Evolutionary conservation across 768 basidiomycete species (phyloP), one percentile per base, ranked within the genome.

Genomic region (Galerina marginata): DNA sequence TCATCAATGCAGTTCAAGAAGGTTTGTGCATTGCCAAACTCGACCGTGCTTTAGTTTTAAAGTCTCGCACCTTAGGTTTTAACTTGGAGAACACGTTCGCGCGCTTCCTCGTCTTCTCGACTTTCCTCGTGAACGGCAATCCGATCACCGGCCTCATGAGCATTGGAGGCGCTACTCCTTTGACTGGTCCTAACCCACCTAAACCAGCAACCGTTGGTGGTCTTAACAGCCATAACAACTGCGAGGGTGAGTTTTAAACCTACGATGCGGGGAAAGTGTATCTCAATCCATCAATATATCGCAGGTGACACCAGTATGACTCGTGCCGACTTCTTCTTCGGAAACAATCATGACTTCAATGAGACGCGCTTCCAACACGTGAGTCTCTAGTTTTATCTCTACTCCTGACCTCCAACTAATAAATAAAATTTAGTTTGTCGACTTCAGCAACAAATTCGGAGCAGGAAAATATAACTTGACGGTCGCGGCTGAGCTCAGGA

Each of bases 271-370:
- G 23, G 20, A 26, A 26, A 11, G 12, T 29, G 20, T n/a, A 29
- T 9, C 12, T 29, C 23, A 26, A 29, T 26, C 20, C 10, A 23
- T 23, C 46, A 26, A 47, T 4, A 11, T 10, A 10, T 9, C 29
- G 9, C 15, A 52, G 50, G 50, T n/a, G 50, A 52, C 25, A 52
- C 50, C 3, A 52, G 50, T 23, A 52, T 52, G 50, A 52, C 50
- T 52, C 50, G 50, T 20, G 50, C 52, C 6, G 69, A 70, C 44
- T 55, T 58, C 38, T 68, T 65, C 53, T 68, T 70, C 44, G 69
- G 67, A n/a, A 61, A 68, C 36, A 68, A 70, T 39, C 64, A 69
- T 48, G 63, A 60, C 42, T 68, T 70, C 54, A 69, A 70, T 46
- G 67, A 65, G 44, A 67, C 65, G 0, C 65, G 67, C 1, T 70